Evolutionary conservation across 176 grass and related monocot species (phyloP).

Genomic region (Cenchrus americanus): DNA sequence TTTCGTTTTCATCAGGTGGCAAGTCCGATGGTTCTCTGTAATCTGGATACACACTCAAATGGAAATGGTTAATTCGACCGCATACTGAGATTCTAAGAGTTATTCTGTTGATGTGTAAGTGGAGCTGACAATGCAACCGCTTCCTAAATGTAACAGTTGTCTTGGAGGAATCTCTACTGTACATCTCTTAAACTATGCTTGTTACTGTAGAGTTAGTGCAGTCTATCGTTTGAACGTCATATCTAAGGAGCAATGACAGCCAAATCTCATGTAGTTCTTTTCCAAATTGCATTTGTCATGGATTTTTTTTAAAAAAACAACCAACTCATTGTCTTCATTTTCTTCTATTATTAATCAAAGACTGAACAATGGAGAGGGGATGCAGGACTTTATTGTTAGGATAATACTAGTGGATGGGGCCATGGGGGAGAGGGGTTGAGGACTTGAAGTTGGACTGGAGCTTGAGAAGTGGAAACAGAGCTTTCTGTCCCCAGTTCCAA

Average conservation of each 20-base stretch:
- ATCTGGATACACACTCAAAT: not conserved
- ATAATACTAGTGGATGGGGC: not conserved
- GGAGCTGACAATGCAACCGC: not conserved
- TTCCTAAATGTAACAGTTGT: not conserved
- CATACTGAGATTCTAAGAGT: not conserved
- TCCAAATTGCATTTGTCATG: not conserved
- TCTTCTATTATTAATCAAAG: not conserved
- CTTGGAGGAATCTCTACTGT: not conserved
- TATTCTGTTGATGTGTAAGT: not conserved
- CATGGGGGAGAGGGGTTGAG: not conserved
- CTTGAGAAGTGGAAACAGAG: not conserved
- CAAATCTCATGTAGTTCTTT: not conserved
- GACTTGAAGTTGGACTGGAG: constrained; percentile 15
- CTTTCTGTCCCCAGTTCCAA: not conserved
- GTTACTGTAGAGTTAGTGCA: not conserved
- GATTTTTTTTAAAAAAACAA: not conserved
- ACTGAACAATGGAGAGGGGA: not conserved
- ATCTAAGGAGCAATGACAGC: not conserved
- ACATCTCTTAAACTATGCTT: not conserved
- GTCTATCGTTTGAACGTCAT: not conserved
- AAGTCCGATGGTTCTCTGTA: not conserved
- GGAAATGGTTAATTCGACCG: not conserved
- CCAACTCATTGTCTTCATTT: not conserved
- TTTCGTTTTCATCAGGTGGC: not conserved
- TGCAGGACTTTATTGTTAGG: not conserved